These are phyloP conservation scores for Trichoderma gracile DNA, from an alignment of 2,329 filamentous ascomycete species.

Conservation along the genomic window DNA sequence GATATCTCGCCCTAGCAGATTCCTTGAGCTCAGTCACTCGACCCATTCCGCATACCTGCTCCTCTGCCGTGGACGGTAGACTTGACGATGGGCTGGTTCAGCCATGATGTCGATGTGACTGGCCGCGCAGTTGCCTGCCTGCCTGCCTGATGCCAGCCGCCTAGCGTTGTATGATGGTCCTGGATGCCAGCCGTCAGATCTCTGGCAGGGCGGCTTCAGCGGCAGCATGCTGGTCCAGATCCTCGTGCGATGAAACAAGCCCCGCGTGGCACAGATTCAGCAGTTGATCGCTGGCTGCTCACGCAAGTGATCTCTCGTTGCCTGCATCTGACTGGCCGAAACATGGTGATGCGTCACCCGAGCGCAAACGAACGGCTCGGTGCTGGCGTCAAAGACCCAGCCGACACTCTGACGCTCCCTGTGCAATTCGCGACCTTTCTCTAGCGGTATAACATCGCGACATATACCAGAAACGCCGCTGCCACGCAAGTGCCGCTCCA, in stretches of 20 bases:
- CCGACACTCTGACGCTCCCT: conserved; percentile 11
- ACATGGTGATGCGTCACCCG: conserved; percentile 3
- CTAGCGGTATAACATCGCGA: conserved; percentile 24
- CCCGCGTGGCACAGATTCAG: conserved; percentile 41
- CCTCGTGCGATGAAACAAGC: conserved; percentile 19
- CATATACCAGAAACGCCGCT: conserved; percentile 17
- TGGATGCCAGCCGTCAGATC: conserved; percentile 1
- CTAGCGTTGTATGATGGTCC: no score
- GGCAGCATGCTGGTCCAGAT: conserved; percentile 16
- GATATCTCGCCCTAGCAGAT: background rate
- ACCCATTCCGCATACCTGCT: background rate
- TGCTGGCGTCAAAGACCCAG: conserved; percentile 17
- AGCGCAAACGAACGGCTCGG: conserved; percentile 16
- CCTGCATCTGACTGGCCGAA: conserved; percentile 5
- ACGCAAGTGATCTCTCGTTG: conserved; percentile 5
- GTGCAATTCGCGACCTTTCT: conserved; percentile 13
- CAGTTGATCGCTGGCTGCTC: conserved; percentile 27
- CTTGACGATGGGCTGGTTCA: background rate
- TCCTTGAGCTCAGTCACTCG: background rate
- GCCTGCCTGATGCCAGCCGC: background rate
- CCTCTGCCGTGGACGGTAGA: background rate
- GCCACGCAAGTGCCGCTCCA: background rate
- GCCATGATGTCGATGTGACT: background rate
- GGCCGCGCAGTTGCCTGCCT: background rate
- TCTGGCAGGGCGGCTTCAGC: conserved; percentile 13